phyloP scores from a whole-genome alignment of 441 rosid genomes.

The Erodium moschatum region DNA sequence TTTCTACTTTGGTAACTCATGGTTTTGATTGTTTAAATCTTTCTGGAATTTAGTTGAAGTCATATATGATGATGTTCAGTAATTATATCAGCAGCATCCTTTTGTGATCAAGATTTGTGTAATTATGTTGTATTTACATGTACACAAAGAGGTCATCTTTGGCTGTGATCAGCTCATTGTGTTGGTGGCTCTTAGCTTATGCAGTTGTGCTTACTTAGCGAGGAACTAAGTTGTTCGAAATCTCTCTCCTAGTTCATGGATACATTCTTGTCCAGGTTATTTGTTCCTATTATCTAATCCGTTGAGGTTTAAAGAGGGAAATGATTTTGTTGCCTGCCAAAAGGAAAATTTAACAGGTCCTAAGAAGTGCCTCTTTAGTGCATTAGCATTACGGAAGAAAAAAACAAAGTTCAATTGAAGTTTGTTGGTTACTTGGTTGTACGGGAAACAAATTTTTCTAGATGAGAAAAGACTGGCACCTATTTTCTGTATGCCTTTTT shows the following conservation, averaged over 20 bases:
- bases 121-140: neutral
- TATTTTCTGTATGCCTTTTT: neutral
- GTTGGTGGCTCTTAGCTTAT: neutral
- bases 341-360: neutral
- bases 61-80: neutral
- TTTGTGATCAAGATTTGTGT: neutral
- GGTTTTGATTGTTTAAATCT: neutral
- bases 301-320: neutral
- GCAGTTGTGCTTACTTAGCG: no score
- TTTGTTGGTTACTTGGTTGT: neutral
- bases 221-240: neutral
- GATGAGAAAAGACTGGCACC: neutral
- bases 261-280: neutral
- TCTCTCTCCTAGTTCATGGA: neutral
- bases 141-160: neutral
- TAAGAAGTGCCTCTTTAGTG: neutral
- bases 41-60: neutral
- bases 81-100: neutral
- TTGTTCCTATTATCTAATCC: neutral
- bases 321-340: neutral
- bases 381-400: neutral
- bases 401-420: neutral
- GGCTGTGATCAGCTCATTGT: neutral
- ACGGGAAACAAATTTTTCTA: neutral
- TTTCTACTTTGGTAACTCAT: neutral